These are phyloP conservation scores for Pseudohyphozyma bogoriensis DNA, from an alignment of 768 basidiomycete genomes.

Conservation along the genomic window DNA sequence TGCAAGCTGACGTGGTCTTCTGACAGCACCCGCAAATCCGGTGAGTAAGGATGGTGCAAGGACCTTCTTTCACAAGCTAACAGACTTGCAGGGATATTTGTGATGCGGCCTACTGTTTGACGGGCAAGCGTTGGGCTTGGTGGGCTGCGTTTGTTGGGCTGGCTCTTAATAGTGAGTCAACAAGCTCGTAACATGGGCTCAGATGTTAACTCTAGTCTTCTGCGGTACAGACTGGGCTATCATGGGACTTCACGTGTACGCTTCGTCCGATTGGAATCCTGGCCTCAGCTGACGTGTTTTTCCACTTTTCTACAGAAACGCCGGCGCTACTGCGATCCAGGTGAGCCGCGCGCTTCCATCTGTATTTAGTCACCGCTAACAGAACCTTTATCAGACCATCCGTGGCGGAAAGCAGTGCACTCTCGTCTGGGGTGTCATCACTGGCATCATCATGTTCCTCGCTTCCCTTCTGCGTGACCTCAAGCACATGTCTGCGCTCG, in stretches of 20 bases:
- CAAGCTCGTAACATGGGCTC: too few relatives aligned
- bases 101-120: background rate
- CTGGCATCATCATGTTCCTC: too few relatives aligned
- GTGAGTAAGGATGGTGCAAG: too few relatives aligned
- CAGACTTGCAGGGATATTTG: slow-evolving; percentile 16
- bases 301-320: too few relatives aligned
- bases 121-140: slow-evolving; percentile 9
- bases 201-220: too few relatives aligned
- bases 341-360: too few relatives aligned
- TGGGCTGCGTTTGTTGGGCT: slow-evolving; percentile 24
- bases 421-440: slow-evolving; percentile 41
- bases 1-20: slow-evolving; percentile 14
- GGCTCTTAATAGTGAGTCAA: slow-evolving; percentile 25
- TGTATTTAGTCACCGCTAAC: too few relatives aligned
- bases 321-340: slow-evolving; percentile 42
- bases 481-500: slow-evolving; percentile 39
- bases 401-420: slow-evolving; percentile 41
- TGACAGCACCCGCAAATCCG: slow-evolving; percentile 18
- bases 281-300: too few relatives aligned
- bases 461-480: slow-evolving; percentile 39
- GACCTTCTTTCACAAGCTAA: too few relatives aligned
- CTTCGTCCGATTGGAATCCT: too few relatives aligned
- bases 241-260: slow-evolving; percentile 43
- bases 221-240: too few relatives aligned
- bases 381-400: too few relatives aligned